Conservation (phyloP, 805 yeast genomes). For the Metschnikowia similis region DNA sequence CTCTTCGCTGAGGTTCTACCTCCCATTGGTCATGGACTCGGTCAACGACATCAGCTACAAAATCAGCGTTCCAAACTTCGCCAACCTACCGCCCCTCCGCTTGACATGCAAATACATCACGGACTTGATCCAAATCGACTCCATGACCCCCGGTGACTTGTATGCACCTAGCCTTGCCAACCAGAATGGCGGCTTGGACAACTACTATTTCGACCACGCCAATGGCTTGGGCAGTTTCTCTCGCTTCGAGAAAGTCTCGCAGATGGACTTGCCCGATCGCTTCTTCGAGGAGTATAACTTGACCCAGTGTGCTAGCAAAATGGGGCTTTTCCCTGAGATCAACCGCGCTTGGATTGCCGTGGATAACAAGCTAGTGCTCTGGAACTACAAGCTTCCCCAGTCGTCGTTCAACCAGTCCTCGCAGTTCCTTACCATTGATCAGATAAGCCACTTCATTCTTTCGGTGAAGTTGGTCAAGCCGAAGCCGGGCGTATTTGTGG, state of each 20-base stretch:
- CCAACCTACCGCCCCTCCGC: slow-evolving; percentile 49
- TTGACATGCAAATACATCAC: slow-evolving; percentile 64
- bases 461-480: slow-evolving; percentile 79
- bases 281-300: slow-evolving; percentile 68
- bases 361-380: slow-evolving; percentile 75
- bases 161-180: slow-evolving; percentile 56
- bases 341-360: slow-evolving; percentile 81
- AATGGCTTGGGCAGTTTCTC: slow-evolving; percentile 51
- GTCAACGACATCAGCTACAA: slow-evolving; percentile 41
- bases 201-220: slow-evolving; percentile 51
- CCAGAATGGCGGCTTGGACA: slow-evolving; percentile 49
- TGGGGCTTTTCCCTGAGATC: slow-evolving; percentile 81
- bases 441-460: slow-evolving; percentile 70
- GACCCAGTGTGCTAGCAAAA: slow-evolving; percentile 61
- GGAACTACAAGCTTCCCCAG: slow-evolving; percentile 69
- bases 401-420: slow-evolving; percentile 40
- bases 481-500: slow-evolving; percentile 73
- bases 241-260: slow-evolving; percentile 71
- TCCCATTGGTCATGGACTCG: slow-evolving; percentile 31
- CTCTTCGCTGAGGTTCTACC: slow-evolving; percentile 27
- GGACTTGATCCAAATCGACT: slow-evolving; percentile 54
- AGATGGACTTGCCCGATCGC: slow-evolving; percentile 73
- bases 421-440: slow-evolving; percentile 79
- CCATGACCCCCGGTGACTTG: slow-evolving; percentile 52
- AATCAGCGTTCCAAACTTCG: slow-evolving; percentile 45